Conservation (phyloP, 768 basidiomycete species). For the Termitomyces sp. region DNA sequence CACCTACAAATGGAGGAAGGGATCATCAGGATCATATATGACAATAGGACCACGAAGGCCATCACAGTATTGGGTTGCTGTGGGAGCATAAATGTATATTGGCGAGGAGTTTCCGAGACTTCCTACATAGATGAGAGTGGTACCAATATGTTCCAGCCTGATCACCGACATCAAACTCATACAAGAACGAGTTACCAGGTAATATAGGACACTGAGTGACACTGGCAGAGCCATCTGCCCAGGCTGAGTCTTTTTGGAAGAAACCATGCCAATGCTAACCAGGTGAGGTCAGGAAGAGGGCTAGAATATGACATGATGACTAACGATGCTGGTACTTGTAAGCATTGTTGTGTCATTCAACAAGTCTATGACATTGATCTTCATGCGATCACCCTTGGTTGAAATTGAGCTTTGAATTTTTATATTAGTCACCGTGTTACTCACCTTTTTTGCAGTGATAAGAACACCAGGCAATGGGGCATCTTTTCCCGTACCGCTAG, state of each 20-base stretch:
- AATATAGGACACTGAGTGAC: not conserved
- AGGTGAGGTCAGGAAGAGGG: not conserved
- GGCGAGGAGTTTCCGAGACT: not conserved
- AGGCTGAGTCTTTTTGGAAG: not conserved
- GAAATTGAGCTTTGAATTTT: not conserved
- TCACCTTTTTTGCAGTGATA: not conserved
- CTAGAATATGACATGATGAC: not conserved
- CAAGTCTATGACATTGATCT: not conserved
- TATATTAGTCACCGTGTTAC: not conserved
- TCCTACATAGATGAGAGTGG: not conserved
- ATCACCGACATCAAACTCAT: not conserved
- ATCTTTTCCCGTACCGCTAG: not conserved
- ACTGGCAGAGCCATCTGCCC: not conserved
- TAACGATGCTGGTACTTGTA: not conserved
- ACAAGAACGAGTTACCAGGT: constrained; percentile 1
- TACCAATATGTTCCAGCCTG: constrained; percentile 5
- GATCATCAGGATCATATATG: constrained; percentile 1
- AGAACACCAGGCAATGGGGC: not conserved
- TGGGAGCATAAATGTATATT: not conserved
- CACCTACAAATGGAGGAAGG: not conserved
- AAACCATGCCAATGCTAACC: constrained; percentile 1
- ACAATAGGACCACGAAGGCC: constrained; percentile 2
- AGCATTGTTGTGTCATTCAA: not conserved
- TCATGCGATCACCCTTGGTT: not conserved
- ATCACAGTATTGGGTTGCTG: constrained; percentile 5